Evolutionary conservation across 2,329 filamentous ascomycete genomes (phyloP), one percentile per base, ranked within the genome.

Genomic region (Pyrenophora graminea): DNA sequence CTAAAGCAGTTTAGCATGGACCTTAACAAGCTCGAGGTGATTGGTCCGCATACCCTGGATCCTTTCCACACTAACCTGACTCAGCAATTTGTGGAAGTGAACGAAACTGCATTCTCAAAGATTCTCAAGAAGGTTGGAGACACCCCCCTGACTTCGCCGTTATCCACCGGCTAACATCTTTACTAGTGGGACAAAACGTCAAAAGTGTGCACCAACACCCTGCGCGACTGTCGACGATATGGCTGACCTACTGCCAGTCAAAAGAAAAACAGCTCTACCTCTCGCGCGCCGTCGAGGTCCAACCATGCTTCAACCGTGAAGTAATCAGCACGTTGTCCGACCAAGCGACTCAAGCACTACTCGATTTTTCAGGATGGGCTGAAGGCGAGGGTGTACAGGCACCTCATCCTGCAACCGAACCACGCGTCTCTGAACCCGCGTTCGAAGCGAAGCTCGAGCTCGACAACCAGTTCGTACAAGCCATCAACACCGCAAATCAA

Each of bases 241-340:
- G 39, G 67, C 76, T 75, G 64, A 77, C 62, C 23, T 53, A 41
- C 49, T 55, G 40, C 47, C 72, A 86, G 82, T 97, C 93, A 44
- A 93, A 93, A 74, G 97, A 94, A 53, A 99, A 99, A 74, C 94
- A 97, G 76, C 83, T 97, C 34, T 99, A 97, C 71, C 85, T 99
- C 31, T 95, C 95, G 8, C 84, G 94, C 53, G 94, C 94, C 7
- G 93, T 99, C 56, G 94, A 99, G 74, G 92, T 97, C 6, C 94
- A 97, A 68, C 94, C 94, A 6, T 97, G 95, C 74, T 99, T 97
- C 82, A 97, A 99, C 74, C 87, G 93, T 39, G 90, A 95, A 60
- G 91, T 97, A 63, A 96, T 99, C 68, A 96, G 92, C 74, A 93
- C 96, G 68, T 82, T 99, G 9, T 97, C 94, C 4, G 94, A 99